Base-by-base conservation (phyloP, 2,329 filamentous ascomycete species). In the Penicillium brevicompactum region DNA sequence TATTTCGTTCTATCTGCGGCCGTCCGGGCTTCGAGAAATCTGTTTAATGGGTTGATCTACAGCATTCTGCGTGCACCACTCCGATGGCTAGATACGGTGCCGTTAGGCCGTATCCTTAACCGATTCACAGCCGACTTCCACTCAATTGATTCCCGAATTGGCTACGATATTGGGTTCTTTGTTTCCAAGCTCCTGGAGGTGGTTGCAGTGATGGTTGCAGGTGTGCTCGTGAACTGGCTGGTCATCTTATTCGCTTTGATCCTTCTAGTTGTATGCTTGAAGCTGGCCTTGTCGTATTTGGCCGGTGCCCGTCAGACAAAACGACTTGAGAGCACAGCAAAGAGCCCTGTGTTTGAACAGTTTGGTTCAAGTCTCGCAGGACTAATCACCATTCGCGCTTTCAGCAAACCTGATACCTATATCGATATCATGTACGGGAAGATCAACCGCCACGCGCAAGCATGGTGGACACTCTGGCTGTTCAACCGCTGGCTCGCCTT, bases 31-130 rank as follows among this genome's bases (percentile, higher is more conserved):
- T 91, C 88, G 14, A 80, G 85, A 42, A 76, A 77, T 46, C 78
- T 92, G 4, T 93, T 92, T 61, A 80, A 84, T 32, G 81, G 82
- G 49, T 82, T 92, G 57, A 84, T 87, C 37, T 86, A 84, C 61
- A 81, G 85, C 1, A 82, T 93, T 6, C 78, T 93, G 3, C 83
- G 87, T 16, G 86, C 89, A 5, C 89, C 88, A 1, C 78, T 92
- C n/a, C 80, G 89, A 57, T 92, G 89, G 88, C 80, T 93, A 37
- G 90, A 93, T 67, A 92, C 89, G 0, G 87, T 91, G 0, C 90
- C 90, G 0, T 78, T 91, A 1, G 90, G 90, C 2, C 84, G 90
- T 44, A 84, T 92, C 37, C 77, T 92, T 18, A 93, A 93, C 73
- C 82, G 90, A 2, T 91, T 92, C 70, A 91, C 89, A 0, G 80